phyloP scores from a whole-genome alignment of 2,329 filamentous ascomycete genomes.

The Epichloe brachyelytri region DNA sequence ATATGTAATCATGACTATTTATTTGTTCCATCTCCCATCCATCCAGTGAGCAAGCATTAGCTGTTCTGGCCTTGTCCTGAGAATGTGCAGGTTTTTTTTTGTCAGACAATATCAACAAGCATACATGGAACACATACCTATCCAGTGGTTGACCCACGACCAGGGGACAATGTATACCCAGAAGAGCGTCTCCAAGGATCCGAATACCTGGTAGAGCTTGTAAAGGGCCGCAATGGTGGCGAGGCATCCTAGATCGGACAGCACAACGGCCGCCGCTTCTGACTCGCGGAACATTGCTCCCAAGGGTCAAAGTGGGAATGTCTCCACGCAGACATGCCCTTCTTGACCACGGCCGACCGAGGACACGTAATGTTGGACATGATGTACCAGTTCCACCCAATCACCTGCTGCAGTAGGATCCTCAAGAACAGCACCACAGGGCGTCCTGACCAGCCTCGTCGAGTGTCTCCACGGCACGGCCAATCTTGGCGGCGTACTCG shows the following conservation, averaged over 20 bases:
- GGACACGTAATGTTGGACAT: constrained; percentile 39
- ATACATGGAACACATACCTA: constrained; percentile 27
- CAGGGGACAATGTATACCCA: constrained; percentile 52
- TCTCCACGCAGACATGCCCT: constrained; percentile 18
- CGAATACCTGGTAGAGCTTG: constrained; percentile 41
- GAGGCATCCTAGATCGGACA: constrained; percentile 47
- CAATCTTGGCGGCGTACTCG: not conserved
- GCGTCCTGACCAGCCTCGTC: constrained; percentile 50
- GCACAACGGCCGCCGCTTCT: constrained; percentile 41
- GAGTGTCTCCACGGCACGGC: constrained; percentile 15
- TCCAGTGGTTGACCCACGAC: constrained; percentile 59
- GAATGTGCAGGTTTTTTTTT: too few species aligned
- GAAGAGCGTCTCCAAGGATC: constrained; percentile 37
- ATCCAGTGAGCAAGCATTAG: too few species aligned
- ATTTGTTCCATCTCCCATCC: too few species aligned
- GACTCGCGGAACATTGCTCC: constrained; percentile 45
- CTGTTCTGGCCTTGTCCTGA: too few species aligned
- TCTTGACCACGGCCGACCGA: constrained; percentile 1
- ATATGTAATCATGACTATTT: constrained; percentile 56
- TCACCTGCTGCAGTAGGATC: constrained; percentile 48
- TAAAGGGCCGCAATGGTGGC: constrained; percentile 26
- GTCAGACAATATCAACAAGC: too few species aligned
- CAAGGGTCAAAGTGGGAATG: constrained; percentile 48
- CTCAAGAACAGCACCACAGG: constrained; percentile 38
- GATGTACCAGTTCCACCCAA: constrained; percentile 53